Evolutionary conservation across 1,284 basidiomycete species (phyloP).

Genomic region (Cryptococcus floricola): DNA sequence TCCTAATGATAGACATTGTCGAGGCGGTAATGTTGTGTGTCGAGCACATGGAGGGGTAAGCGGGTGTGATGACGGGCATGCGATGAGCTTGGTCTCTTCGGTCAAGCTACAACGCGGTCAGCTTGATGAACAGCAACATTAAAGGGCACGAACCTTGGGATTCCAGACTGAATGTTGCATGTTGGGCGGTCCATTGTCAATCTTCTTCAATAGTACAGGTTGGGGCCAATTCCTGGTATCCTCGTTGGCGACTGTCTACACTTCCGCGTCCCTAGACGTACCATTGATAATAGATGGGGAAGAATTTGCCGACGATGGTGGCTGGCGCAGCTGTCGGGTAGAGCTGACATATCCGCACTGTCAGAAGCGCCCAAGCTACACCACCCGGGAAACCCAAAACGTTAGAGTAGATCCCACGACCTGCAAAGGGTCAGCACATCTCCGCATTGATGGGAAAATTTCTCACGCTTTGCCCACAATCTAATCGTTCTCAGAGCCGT

Average conservation of each 20-base stretch:
- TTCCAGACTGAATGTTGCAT: conserved; percentile 96
- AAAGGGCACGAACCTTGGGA: conserved; percentile 64
- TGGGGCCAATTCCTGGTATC: conserved; percentile 85
- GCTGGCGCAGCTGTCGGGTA: conserved; percentile 94
- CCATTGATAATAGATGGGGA: conserved; percentile 97
- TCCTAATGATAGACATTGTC: conserved; percentile 93
- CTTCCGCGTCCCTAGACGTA: conserved; percentile 45
- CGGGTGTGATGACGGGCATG: conserved; percentile 99
- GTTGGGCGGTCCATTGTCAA: conserved; percentile 78
- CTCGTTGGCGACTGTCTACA: neutral
- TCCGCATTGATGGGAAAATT: neutral
- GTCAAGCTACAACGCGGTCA: conserved; percentile 62
- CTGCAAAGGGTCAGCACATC: conserved; percentile 48
- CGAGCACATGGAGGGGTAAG: conserved; percentile 99
- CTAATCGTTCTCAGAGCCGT: conserved; percentile 94
- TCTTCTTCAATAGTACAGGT: conserved; percentile 91
- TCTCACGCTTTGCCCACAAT: conserved; percentile 89
- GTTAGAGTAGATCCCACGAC: conserved; percentile 95
- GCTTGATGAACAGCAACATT: neutral
- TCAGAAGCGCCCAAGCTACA: conserved; percentile 97
- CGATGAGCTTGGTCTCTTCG: conserved; percentile 87
- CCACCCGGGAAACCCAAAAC: conserved; percentile 97
- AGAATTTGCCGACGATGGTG: conserved; percentile 93
- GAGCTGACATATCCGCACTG: conserved; percentile 96
- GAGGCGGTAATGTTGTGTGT: conserved; percentile 97